Percentiles rank a stretch among this genome's conserved stretches.
phyloP scores from a whole-genome alignment of 2,329 filamentous ascomycete genomes.

The Talaromyces sp. region DNA sequence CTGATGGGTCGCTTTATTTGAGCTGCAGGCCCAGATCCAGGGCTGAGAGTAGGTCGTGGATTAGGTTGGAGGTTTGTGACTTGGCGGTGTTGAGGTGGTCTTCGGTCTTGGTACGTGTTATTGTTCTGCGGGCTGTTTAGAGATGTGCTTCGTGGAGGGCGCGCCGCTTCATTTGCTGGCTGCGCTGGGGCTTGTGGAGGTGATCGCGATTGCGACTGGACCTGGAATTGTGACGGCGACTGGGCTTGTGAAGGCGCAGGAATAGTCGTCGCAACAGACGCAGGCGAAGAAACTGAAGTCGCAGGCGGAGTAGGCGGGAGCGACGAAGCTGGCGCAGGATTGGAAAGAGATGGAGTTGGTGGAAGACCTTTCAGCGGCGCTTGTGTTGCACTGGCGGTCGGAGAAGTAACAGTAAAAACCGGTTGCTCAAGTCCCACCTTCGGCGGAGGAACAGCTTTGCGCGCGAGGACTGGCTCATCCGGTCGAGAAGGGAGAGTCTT shows the following conservation, averaged over 20 bases:
- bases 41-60: background rate
- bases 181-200: background rate
- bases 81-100: background rate
- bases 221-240: background rate
- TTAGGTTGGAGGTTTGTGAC: conserved; percentile 4
- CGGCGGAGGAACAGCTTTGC: conserved; percentile 11
- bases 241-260: background rate
- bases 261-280: background rate
- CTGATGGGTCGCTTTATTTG: conserved; percentile 8
- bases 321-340: background rate
- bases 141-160: background rate
- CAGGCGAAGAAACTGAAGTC: background rate
- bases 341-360: background rate
- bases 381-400: background rate
- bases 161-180: background rate
- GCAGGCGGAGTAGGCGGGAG: background rate
- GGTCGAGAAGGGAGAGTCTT: conserved; percentile 11
- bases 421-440: background rate
- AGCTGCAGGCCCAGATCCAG: background rate
- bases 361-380: background rate
- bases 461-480: conserved; percentile 8
- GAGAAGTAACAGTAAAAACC: background rate
- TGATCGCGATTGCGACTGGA: background rate
- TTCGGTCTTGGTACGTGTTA: background rate
- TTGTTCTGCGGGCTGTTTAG: background rate